Conservation (phyloP, 2,329 filamentous ascomycete species). For the Botrytis sinoallii region DNA sequence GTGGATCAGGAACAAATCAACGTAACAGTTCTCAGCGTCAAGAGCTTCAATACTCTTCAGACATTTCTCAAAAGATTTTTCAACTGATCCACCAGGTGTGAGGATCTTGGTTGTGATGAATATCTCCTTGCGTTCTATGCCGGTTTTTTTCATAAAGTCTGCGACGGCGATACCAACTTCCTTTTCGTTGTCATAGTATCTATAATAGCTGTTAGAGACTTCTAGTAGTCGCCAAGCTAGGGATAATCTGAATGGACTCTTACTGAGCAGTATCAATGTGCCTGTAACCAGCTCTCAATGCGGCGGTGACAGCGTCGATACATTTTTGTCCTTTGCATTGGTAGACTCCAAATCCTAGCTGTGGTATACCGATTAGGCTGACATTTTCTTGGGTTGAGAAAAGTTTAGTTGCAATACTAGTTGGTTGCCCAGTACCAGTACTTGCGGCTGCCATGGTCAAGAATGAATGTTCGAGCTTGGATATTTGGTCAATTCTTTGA, state of each 20-base stretch:
- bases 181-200: conserved; percentile 20
- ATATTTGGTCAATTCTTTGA: neutral
- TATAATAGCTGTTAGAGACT: neutral
- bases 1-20: conserved; percentile 23
- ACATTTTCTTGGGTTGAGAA: neutral
- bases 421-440: neutral
- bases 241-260: neutral
- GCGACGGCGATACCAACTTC: conserved; percentile 11
- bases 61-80: conserved; percentile 12
- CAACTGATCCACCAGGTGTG: neutral
- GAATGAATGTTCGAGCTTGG: neutral
- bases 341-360: conserved; percentile 20
- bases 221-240: too few relatives aligned
- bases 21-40: conserved; percentile 19
- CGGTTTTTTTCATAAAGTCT: conserved; percentile 12
- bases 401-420: neutral
- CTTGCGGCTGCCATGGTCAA: neutral
- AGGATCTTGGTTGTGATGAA: conserved; percentile 21
- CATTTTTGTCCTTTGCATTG: conserved; percentile 17
- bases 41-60: conserved; percentile 22
- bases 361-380: conserved; percentile 6
- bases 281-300: conserved; percentile 13
- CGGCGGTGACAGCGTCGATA: conserved; percentile 1
- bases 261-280: conserved; percentile 20
- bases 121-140: conserved; percentile 2